A percentile compares a stretch with the other conserved stretches of the same genome.
Evolutionary conservation across 164 flowering plant genomes (phyloP).

Genomic region (Magnolia sinica): DNA sequence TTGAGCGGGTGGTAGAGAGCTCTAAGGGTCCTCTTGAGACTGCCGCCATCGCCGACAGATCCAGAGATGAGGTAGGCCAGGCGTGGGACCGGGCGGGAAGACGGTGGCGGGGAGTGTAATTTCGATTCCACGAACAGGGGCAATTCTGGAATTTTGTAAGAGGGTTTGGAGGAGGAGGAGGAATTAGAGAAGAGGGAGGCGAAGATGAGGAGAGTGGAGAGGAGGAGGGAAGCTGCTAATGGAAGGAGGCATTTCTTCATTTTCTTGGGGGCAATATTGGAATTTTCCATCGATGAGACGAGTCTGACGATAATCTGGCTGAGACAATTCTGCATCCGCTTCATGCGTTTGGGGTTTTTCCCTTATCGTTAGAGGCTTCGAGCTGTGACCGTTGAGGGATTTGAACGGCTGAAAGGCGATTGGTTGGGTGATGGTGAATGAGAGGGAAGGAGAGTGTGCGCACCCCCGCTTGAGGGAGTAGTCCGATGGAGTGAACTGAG

Average conservation of each 20-base stretch:
- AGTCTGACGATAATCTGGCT: background rate
- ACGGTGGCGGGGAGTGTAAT: conserved; percentile 23
- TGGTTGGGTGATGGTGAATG: background rate
- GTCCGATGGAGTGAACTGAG: too few species aligned
- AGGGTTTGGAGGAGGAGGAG: background rate
- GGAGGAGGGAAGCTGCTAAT: conserved; percentile 13
- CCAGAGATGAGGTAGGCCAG: conserved; percentile 79
- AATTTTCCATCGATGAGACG: conserved; percentile 18
- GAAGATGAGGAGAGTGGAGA: conserved; percentile 27
- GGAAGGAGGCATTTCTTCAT: conserved; percentile 50
- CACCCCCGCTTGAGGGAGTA: too few species aligned
- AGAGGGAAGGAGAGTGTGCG: background rate
- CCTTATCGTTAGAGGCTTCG: background rate
- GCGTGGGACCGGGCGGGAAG: conserved; percentile 39
- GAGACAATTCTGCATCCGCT: background rate
- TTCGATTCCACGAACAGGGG: conserved; percentile 66
- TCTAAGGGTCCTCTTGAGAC: conserved; percentile 52
- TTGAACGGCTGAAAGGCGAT: background rate
- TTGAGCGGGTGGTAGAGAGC: conserved; percentile 80
- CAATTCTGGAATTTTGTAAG: conserved; percentile 22
- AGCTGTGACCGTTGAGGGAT: background rate
- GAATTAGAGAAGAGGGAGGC: conserved; percentile 20
- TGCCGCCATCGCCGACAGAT: conserved; percentile 58
- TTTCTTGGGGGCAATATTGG: conserved; percentile 15
- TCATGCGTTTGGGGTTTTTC: background rate